phyloP scores from a whole-genome alignment of 2,329 filamentous ascomycete species.

The Pezizomycotina sp. region DNA sequence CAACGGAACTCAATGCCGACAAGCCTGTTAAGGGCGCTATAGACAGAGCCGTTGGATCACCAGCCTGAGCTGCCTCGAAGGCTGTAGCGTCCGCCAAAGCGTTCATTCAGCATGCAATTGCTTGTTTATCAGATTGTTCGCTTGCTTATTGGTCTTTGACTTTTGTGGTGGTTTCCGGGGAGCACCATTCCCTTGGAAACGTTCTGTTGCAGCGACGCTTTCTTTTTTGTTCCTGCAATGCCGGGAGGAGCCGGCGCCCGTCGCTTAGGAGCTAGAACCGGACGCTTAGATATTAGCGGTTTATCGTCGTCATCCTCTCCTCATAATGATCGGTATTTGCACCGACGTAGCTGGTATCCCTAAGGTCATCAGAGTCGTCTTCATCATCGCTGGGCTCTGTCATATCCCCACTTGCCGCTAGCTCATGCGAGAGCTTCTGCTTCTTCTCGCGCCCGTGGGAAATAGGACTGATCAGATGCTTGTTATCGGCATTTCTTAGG shows the following conservation, averaged over 20 bases:
- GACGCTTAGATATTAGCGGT: constrained; percentile 33
- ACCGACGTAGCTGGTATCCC: constrained; percentile 12
- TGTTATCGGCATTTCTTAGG: constrained; percentile 6
- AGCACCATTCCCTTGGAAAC: too few species aligned
- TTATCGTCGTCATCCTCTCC: constrained; percentile 39
- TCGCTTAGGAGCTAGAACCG: constrained; percentile 31
- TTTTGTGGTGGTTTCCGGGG: too few species aligned
- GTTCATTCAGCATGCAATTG: too few species aligned
- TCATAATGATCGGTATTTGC: constrained; percentile 1
- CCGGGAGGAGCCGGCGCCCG: constrained; percentile 31
- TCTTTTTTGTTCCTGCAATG: constrained; percentile 17
- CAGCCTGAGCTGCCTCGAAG: constrained; percentile 58
- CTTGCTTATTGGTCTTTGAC: too few species aligned
- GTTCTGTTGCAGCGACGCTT: too few species aligned
- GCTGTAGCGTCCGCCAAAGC: too few species aligned
- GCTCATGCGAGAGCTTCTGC: constrained; percentile 37
- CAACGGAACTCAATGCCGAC: constrained; percentile 56
- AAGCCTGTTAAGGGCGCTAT: constrained; percentile 46
- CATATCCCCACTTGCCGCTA: constrained; percentile 40
- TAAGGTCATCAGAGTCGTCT: constrained; percentile 25
- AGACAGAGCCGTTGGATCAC: constrained; percentile 50
- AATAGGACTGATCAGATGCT: constrained; percentile 11
- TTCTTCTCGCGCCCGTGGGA: constrained; percentile 28
- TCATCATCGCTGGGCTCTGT: constrained; percentile 47
- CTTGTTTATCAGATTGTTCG: too few species aligned